Evolutionary conservation across 352 stramenopile genomes (phyloP).

Genomic region (Phytopythium aichiense): DNA sequence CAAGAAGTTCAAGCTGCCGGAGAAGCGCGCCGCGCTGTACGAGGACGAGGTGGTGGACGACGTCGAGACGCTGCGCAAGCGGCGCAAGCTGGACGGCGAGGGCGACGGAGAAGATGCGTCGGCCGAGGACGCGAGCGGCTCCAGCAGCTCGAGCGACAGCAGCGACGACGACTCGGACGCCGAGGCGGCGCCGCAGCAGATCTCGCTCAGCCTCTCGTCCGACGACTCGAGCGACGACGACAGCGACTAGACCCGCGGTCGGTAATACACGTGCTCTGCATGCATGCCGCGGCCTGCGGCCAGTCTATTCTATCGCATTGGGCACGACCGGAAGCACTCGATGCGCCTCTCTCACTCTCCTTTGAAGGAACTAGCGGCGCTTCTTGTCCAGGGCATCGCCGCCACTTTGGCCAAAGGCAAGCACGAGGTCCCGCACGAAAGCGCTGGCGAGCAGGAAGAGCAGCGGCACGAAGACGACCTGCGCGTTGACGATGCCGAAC

Average conservation of each 20-base stretch:
- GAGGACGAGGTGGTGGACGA: slow-evolving; percentile 75
- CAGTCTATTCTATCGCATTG: no score
- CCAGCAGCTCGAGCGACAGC: slow-evolving; percentile 36
- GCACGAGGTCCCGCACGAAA: slow-evolving; percentile 24
- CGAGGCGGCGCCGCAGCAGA: slow-evolving; percentile 45
- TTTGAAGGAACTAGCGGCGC: background rate
- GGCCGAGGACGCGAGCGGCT: slow-evolving; percentile 42
- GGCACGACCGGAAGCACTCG: background rate
- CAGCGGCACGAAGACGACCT: slow-evolving; percentile 79
- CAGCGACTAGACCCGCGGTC: slow-evolving; percentile 28
- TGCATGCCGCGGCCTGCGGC: no score
- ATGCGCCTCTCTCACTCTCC: background rate
- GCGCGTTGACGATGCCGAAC: slow-evolving; percentile 82
- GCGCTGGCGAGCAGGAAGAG: slow-evolving; percentile 51
- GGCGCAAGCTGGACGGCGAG: slow-evolving; percentile 44
- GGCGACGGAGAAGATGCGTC: slow-evolving; percentile 25
- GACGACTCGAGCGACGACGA: slow-evolving; percentile 56
- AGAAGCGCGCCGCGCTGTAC: slow-evolving; percentile 63
- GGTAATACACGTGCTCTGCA: background rate
- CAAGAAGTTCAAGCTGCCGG: slow-evolving; percentile 76
- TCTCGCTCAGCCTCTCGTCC: slow-evolving; percentile 70
- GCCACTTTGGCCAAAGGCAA: background rate
- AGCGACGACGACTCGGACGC: slow-evolving; percentile 53
- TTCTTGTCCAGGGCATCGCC: background rate
- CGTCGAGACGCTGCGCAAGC: slow-evolving; percentile 61